Conservation (phyloP, 2,329 filamentous ascomycete genomes). For the Teratosphaeriaceae sp. region DNA sequence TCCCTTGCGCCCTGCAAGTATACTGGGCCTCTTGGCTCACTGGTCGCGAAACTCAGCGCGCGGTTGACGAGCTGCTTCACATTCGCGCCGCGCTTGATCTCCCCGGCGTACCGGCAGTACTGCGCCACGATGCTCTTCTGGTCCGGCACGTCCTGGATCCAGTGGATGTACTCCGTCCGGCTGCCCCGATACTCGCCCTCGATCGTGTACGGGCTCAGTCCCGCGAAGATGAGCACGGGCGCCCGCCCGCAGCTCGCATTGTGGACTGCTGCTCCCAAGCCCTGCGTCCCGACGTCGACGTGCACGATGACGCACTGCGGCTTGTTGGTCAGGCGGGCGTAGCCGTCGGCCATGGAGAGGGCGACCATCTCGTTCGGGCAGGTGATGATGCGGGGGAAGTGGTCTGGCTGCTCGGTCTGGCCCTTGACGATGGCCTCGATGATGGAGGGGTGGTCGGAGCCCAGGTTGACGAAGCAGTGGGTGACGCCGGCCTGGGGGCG, state of each 20-base stretch:
- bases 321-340: slow-evolving; percentile 63
- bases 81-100: slow-evolving; percentile 78
- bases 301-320: slow-evolving; percentile 74
- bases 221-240: slow-evolving; percentile 71
- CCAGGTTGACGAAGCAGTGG: slow-evolving; percentile 60
- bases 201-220: slow-evolving; percentile 67
- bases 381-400: slow-evolving; percentile 68
- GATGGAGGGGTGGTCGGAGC: slow-evolving; percentile 68
- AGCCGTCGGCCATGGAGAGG: slow-evolving; percentile 74
- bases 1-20: slow-evolving; percentile 74
- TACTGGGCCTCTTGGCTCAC: slow-evolving; percentile 70
- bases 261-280: slow-evolving; percentile 69
- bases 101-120: slow-evolving; percentile 77
- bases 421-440: slow-evolving; percentile 76
- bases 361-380: slow-evolving; percentile 85
- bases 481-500: slow-evolving; percentile 45
- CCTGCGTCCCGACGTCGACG: slow-evolving; percentile 77
- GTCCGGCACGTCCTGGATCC: slow-evolving; percentile 78
- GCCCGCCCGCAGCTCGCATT: slow-evolving; percentile 70
- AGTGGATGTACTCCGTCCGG: slow-evolving; percentile 80
- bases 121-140: slow-evolving; percentile 75
- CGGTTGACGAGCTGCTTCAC: slow-evolving; percentile 87
- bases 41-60: slow-evolving; percentile 73
- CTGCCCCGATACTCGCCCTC: slow-evolving; percentile 71
- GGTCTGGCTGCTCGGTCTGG: slow-evolving; percentile 56